These are phyloP conservation scores for Gypsophila paniculata DNA, from an alignment of 179 eudicot genomes.

Conservation along the genomic window DNA sequence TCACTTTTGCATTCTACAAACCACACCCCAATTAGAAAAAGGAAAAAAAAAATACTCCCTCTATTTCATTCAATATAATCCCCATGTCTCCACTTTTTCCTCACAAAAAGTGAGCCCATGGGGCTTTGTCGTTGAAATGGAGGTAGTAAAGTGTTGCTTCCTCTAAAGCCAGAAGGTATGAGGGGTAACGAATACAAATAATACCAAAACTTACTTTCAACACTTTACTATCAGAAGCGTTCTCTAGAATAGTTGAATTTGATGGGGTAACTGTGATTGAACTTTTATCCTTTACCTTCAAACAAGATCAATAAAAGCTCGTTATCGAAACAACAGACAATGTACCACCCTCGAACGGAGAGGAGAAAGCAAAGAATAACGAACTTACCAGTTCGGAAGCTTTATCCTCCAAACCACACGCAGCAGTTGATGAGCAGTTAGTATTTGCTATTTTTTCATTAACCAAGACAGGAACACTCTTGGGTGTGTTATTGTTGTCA, in stretches of 20 bases:
- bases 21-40: slow-evolving; percentile 19
- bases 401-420: slow-evolving; percentile 5
- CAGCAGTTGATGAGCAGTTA: slow-evolving; percentile 4
- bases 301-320: neutral
- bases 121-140: no score
- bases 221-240: slow-evolving; percentile 10
- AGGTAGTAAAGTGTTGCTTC: neutral
- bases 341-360: neutral
- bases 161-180: neutral
- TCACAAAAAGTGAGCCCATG: no score
- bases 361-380: neutral
- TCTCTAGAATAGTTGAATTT: slow-evolving; percentile 4
- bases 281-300: slow-evolving; percentile 20
- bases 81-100: no score
- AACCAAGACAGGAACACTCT: slow-evolving; percentile 8
- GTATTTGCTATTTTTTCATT: slow-evolving; percentile 13
- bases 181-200: neutral
- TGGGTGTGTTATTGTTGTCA: slow-evolving; percentile 1
- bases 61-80: no score
- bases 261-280: slow-evolving; percentile 2
- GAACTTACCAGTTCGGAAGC: slow-evolving; percentile 22
- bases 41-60: no score
- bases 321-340: neutral
- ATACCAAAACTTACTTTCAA: slow-evolving; percentile 17
- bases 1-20: slow-evolving; percentile 1